phyloP scores from a whole-genome alignment of 495 filamentous ascomycete species.

The Penicillium parvum region DNA sequence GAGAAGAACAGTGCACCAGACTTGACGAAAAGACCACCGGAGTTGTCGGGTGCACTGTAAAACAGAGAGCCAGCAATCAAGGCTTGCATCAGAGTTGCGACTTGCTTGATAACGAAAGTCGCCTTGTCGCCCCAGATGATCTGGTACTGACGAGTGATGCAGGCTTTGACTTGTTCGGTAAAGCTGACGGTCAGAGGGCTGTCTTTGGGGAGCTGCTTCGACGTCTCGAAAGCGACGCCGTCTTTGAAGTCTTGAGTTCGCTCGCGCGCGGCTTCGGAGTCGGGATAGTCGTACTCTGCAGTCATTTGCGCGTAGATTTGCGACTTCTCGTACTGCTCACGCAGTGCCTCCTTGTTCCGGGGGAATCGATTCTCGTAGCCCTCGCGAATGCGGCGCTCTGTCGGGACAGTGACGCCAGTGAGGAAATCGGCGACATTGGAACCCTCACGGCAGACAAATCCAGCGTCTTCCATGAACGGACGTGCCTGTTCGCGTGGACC shows the following conservation, averaged over 20 bases:
- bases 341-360: constrained; percentile 40
- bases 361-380: constrained; percentile 48
- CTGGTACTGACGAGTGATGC: constrained; percentile 51
- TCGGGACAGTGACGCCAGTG: constrained; percentile 65
- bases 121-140: constrained; percentile 58
- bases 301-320: constrained; percentile 29
- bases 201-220: constrained; percentile 30
- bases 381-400: constrained; percentile 53
- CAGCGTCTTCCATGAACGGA: constrained; percentile 61
- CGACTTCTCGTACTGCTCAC: constrained; percentile 38
- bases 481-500: constrained; percentile 54
- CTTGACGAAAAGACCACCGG: constrained; percentile 48
- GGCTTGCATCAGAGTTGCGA: constrained; percentile 36
- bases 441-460: constrained; percentile 59
- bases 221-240: constrained; percentile 40
- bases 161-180: constrained; percentile 52
- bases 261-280: constrained; percentile 36
- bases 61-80: constrained; percentile 41
- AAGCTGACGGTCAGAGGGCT: constrained; percentile 58
- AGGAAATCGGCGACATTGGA: constrained; percentile 68
- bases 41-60: constrained; percentile 35
- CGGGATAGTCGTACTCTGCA: constrained; percentile 48
- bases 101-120: constrained; percentile 57
- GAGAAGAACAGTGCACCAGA: constrained; percentile 65
- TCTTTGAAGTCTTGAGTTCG: constrained; percentile 48